Base-by-base conservation (phyloP, 805 yeast species). In the Torulaspora indica region DNA sequence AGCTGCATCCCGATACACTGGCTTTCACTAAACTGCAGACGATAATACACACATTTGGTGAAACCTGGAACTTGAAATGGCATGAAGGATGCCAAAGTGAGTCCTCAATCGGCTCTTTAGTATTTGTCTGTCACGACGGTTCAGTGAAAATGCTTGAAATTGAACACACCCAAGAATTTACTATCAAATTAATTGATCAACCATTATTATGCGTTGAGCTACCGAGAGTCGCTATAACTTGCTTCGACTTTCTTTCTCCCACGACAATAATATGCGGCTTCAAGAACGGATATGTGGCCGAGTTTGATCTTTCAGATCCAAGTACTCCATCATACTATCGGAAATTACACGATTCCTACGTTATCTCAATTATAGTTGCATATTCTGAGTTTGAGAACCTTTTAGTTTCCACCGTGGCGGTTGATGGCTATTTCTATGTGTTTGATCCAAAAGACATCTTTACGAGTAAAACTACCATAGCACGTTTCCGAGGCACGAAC, bases 71-170 rank as follows among this genome's bases (percentile, higher is more conserved):
- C 46, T 27, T 57, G 40, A 47, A 60, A 54, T 43, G 69, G 75
- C 57, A 53, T 48, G 69, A 64, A 44, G 71, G 58, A 52, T 69
- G 50, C 29, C 29, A 27, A 29, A 38, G 42, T 22, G 23, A 38
- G 0, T 48, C 49, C 8, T 40, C 48, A 2, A 35, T 73, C 12
- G 79, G 79, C 2, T 66, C 74, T 0, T 51, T 81, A n/a, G 73
- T 72, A 4, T 79, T 77, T 8, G 68, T 70, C 0, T 77, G 78
- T 48, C 76, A 76, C 32, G 83, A 79, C 58, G 90, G 90, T 0
- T 58, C 67, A 4, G 58, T 79, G 4, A 78, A 77, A 44, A 54
- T 81, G 4, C 56, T 80, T 13, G 69, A 70, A 38, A 54, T 79
- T 0, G 56, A 57, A 0, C 25, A 14, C 8, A 47, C 47, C 13